Evolutionary conservation across 176 grass and related monocot species (phyloP), one percentile per base, ranked within the genome.

Genomic region (Thalia dealbata): DNA sequence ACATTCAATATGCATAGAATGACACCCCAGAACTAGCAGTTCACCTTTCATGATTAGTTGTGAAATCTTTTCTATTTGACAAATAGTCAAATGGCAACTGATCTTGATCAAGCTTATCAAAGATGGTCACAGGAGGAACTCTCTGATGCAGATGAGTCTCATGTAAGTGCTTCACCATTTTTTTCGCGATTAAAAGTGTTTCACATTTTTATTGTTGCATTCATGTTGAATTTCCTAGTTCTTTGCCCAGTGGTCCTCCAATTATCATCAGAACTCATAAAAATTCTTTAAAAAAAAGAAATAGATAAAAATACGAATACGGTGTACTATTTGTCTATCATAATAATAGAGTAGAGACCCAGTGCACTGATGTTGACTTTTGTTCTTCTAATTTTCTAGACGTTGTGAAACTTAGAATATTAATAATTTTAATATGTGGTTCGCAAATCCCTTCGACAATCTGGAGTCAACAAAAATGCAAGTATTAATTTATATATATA

Each of bases 21-120:
- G 45, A 50, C 63, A 35, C 19, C 5, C 27, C 12, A 24, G 56
- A 75, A 38, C 28, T 42, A 73, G 50, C 56, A 24, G 70, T 80
- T 60, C 65, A 58, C 62, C 56, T 46, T 50, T 70, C 27, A 66
- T 45, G 51, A 16, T 72, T 80, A 74, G 51, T 28, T 73, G 43
- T 60, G 26, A 44, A 71, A 59, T 43, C 44, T 27, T 50, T 75
- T 12, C 32, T 41, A 64, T 56, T 64, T 74, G 62, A 64, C 62
- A 68, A 81, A 16, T 81, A 62, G 80, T 71, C 71, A 68, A 70
- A 90, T 90, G 89, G 83, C 80, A 0, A 86, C 85, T 2, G 85
- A 92, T 76, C 82, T 92, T 68, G 84, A 97, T 80, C 81, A 90
- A 81, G 82, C 89, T 38, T 97, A 81, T 84, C 86, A 92, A 76